Evolutionary conservation across 208 protist genomes (phyloP).

Genomic region (Phytomonas francai): DNA sequence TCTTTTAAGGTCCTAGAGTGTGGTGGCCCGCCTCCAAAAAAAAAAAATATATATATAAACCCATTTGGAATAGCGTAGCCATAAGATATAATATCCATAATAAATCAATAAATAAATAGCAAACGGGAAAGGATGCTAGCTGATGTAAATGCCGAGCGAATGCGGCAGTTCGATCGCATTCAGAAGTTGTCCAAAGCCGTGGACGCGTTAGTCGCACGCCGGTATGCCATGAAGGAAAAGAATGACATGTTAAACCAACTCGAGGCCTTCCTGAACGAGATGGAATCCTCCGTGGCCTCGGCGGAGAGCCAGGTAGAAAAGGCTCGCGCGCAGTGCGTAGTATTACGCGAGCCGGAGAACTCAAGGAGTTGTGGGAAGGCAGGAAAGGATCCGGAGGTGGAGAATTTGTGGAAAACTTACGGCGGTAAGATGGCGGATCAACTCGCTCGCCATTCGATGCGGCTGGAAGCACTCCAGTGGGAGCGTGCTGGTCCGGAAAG

Average conservation of each 20-base stretch:
- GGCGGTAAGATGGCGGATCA: slow-evolving; percentile 20
- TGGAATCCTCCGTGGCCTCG: slow-evolving; percentile 23
- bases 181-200: slow-evolving; percentile 38
- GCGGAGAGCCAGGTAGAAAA: slow-evolving; percentile 14
- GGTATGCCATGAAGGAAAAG: slow-evolving; percentile 36
- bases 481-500: slow-evolving; percentile 2
- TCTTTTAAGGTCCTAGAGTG: too few relatives aligned
- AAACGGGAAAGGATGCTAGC: too few relatives aligned
- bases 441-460: slow-evolving; percentile 23
- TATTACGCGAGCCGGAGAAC: slow-evolving; percentile 15
- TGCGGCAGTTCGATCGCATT: slow-evolving; percentile 30
- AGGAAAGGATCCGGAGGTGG: slow-evolving; percentile 16
- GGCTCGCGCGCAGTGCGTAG: slow-evolving; percentile 18
- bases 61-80: too few relatives aligned
- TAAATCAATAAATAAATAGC: too few relatives aligned
- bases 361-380: slow-evolving; percentile 4
- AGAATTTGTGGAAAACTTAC: slow-evolving; percentile 14
- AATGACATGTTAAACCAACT: slow-evolving; percentile 33
- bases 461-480: slow-evolving; percentile 16
- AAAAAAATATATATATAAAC: too few relatives aligned
- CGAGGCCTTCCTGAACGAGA: slow-evolving; percentile 17
- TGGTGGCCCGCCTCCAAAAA: too few relatives aligned
- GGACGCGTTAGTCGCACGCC: slow-evolving; percentile 45
- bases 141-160: slow-evolving; percentile 20
- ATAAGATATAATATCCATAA: too few relatives aligned